A percentile compares a stretch with the other conserved stretches of the same genome.
phyloP scores from a whole-genome alignment of 148 eudicot genomes.

The Pouteria glomerata region DNA sequence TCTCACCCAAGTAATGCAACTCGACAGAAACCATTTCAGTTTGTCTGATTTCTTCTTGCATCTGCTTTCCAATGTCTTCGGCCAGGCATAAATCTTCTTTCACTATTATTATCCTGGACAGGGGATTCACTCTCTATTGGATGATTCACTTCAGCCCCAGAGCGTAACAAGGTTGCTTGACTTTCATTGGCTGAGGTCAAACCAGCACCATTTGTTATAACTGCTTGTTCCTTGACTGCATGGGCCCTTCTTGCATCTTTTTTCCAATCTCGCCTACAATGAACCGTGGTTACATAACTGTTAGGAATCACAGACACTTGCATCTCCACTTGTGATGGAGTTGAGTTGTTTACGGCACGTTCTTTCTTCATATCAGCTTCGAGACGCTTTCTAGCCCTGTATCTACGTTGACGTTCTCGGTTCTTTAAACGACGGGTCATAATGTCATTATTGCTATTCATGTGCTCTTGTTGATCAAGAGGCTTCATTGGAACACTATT shows the following conservation, averaged over 20 bases:
- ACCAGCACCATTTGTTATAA: constrained; percentile 15
- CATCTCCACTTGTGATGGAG: constrained; percentile 25
- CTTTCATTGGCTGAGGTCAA: constrained; percentile 19
- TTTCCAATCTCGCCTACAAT: constrained; percentile 77
- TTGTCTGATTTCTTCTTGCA: constrained; percentile 76
- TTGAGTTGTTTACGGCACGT: constrained; percentile 9
- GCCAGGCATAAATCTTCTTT: constrained; percentile 29
- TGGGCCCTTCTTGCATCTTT: constrained; percentile 80
- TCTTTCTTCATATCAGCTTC: constrained; percentile 34
- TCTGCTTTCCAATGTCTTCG: constrained; percentile 91
- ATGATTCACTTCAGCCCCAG: constrained; percentile 10
- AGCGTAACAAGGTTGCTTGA: constrained; percentile 13
- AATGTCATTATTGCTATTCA: constrained; percentile 36
- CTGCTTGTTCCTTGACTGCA: constrained; percentile 28
- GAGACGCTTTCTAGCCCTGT: constrained; percentile 84
- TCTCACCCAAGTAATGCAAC: neutral
- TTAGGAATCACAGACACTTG: constrained; percentile 20
- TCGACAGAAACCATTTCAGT: constrained; percentile 6
- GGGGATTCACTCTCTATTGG: constrained; percentile 13
- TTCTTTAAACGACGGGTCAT: constrained; percentile 70
- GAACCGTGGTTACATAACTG: constrained; percentile 38
- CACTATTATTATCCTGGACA: constrained; percentile 17
- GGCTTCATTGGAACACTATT: constrained; percentile 17
- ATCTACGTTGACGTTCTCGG: constrained; percentile 92
- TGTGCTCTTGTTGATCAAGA: constrained; percentile 19